phyloP scores from a whole-genome alignment of 805 yeast genomes.

The Lipomyces orientalis region DNA sequence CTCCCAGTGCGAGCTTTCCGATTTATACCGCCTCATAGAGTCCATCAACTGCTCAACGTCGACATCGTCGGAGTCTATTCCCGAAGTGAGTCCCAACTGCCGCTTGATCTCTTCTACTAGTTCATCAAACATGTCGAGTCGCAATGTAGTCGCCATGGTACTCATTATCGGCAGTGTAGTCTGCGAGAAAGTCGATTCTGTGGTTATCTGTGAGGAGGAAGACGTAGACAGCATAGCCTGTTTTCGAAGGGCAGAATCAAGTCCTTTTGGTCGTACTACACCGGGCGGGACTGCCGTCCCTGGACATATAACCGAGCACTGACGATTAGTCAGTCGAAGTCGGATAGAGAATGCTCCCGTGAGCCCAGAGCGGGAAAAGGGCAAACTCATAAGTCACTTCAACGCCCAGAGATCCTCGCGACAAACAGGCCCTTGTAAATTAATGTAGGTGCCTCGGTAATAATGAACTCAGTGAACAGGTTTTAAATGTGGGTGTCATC shows the following conservation, averaged over 20 bases:
- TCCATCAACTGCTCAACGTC: constrained; percentile 55
- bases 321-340: background rate
- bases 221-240: background rate
- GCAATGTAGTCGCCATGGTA: background rate
- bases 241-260: background rate
- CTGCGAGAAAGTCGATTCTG: background rate
- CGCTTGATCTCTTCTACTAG: constrained; percentile 46
- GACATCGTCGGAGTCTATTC: constrained; percentile 54
- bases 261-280: background rate
- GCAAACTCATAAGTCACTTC: background rate
- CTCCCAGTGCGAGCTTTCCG: constrained; percentile 61
- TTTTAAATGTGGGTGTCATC: background rate
- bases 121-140: constrained; percentile 40
- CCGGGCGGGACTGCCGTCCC: background rate
- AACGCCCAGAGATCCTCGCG: background rate
- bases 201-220: background rate
- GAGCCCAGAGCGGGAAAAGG: background rate
- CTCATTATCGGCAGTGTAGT: background rate
- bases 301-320: background rate
- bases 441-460: too few species aligned
- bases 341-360: background rate
- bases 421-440: background rate
- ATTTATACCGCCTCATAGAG: constrained; percentile 56
- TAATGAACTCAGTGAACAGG: too few species aligned
- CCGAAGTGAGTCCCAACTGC: constrained; percentile 48